Base-by-base conservation (phyloP, 805 yeast genomes). In the Starmera quercuum region DNA sequence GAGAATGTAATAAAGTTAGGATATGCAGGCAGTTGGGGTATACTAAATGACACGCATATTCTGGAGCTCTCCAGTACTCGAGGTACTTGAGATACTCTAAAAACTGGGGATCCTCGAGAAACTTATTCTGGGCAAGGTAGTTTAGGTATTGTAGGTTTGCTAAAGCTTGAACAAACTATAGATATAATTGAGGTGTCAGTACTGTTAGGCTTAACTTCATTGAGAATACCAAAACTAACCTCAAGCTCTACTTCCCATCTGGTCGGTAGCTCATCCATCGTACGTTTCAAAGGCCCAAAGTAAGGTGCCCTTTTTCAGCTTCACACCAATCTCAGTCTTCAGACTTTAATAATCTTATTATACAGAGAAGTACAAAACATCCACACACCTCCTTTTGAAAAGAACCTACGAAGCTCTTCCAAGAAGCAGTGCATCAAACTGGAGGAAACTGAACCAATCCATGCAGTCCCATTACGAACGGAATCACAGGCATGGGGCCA, bases 241-340 rank as follows among this genome's bases (percentile, higher is more conserved):
- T 83, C 97, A n/a, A 84, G 66, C 46, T 84, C 95, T 16, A 84
- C 75, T 49, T 84, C 95, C 85, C 90, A 85, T 37, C 95, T 57
- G 5, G 83, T 71, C n/a, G 90, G 87, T n/a, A 74, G 62, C 25
- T 58, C 63, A 20, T 51, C 44, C 45, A 44, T 34, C 30, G 22
- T 33, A 13, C 24, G 20, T 19, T 22, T 17, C n/a, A n/a, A n/a
- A n/a, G n/a, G n/a, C n/a, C n/a, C n/a, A n/a, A n/a, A n/a, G n/a
- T n/a, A n/a, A n/a, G n/a, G n/a, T n/a, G n/a, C n/a, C n/a, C n/a
- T n/a, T n/a, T n/a, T n/a, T n/a, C n/a, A n/a, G n/a, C n/a, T n/a
- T n/a, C n/a, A n/a, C n/a, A n/a, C 4, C n/a, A n/a, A n/a, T n/a
- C n/a, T n/a, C n/a, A n/a, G n/a, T n/a, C n/a, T n/a, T n/a, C n/a